Percentiles rank a stretch among this genome's conserved stretches.
phyloP scores from a whole-genome alignment of 108 stramenopile species.

The Ochromonas danica region DNA sequence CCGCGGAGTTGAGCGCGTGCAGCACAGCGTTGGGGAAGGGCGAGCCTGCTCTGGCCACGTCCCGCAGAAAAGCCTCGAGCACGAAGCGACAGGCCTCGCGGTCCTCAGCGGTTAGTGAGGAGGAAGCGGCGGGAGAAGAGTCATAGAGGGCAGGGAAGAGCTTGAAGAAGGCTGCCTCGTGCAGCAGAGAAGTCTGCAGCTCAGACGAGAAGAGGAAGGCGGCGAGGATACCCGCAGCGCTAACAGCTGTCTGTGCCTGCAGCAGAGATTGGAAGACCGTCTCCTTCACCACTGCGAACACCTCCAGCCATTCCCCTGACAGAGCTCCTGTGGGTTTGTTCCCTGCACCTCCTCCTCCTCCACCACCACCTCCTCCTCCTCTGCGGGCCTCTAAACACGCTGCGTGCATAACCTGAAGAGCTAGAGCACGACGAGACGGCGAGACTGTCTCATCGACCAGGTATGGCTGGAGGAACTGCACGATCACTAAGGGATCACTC shows the following conservation, averaged over 20 bases:
- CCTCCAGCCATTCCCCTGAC: constrained; percentile 4
- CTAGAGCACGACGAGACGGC: neutral
- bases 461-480: no score
- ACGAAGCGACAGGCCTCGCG: neutral
- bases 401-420: neutral
- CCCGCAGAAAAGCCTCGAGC: neutral
- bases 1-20: neutral
- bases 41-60: neutral
- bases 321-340: no score
- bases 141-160: neutral
- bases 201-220: neutral
- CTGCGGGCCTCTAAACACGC: neutral
- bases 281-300: constrained; percentile 5
- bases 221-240: neutral
- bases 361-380: no score
- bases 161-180: neutral
- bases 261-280: neutral
- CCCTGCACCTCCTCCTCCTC: no score
- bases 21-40: neutral
- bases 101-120: neutral
- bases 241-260: neutral
- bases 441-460: no score
- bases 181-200: neutral
- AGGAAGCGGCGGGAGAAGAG: neutral
- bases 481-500: no score